Evolutionary conservation across 2,329 filamentous ascomycete genomes (phyloP).

Genomic region (Delphinella strobiligena): DNA sequence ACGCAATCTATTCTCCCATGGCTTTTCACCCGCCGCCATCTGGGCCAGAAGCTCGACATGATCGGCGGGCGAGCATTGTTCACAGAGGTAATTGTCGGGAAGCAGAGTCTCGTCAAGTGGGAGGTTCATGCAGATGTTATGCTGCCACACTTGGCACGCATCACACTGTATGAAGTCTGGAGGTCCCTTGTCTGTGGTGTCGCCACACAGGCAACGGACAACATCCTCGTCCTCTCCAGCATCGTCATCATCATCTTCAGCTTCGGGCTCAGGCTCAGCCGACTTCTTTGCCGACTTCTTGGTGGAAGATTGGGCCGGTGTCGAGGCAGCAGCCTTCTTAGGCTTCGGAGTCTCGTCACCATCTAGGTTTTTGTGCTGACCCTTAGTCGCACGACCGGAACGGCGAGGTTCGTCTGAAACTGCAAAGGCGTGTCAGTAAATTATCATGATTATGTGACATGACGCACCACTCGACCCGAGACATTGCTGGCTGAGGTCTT

Average conservation of each 20-base stretch:
- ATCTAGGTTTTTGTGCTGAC: conserved; percentile 86
- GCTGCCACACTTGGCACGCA: conserved; percentile 86
- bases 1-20: conserved; percentile 63
- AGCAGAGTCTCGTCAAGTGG: conserved; percentile 62
- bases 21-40: conserved; percentile 67
- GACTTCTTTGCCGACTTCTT: conserved; percentile 37
- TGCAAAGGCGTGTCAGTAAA: conserved; percentile 4
- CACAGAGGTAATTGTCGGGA: conserved; percentile 82
- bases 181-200: conserved; percentile 50
- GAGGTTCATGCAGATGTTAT: conserved; percentile 90
- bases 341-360: conserved; percentile 44
- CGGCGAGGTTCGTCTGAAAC: conserved; percentile 68
- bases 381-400: conserved; percentile 92
- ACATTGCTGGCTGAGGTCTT: too few species aligned
- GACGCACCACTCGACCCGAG: background rate
- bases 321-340: conserved; percentile 20
- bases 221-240: conserved; percentile 53
- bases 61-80: conserved; percentile 72
- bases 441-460: background rate
- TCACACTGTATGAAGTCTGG: conserved; percentile 77
- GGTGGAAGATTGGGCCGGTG: conserved; percentile 26
- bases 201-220: conserved; percentile 88
- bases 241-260: conserved; percentile 35
- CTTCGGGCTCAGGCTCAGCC: conserved; percentile 38
- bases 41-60: conserved; percentile 72